Evolutionary conservation across 192 early-diverging fungal species (phyloP).

Genomic region (Powellomyces hirtus): DNA sequence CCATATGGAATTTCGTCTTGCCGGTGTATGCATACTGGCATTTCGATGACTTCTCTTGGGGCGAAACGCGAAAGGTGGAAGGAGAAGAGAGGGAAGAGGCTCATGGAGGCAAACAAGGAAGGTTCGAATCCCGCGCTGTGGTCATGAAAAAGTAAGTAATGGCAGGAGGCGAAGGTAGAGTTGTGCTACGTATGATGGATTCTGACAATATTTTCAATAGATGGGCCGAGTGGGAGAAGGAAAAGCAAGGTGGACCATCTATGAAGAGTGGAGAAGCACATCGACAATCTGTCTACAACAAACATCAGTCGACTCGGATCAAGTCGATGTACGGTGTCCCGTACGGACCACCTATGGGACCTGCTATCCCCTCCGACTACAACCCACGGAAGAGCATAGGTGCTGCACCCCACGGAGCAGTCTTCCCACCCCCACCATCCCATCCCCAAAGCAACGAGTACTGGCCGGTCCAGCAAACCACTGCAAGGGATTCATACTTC

Average conservation of each 20-base stretch:
- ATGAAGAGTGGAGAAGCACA: background rate
- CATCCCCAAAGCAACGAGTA: background rate
- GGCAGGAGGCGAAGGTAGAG: too few relatives aligned
- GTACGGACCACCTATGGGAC: background rate
- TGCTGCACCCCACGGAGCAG: background rate
- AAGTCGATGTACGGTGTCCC: background rate
- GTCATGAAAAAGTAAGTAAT: constrained; percentile 11
- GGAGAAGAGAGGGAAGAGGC: constrained; percentile 71
- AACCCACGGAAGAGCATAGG: background rate
- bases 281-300: too few relatives aligned
- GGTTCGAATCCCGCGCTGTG: constrained; percentile 16
- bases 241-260: background rate
- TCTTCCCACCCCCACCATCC: background rate
- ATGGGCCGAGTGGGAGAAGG: constrained; percentile 28
- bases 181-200: too few relatives aligned
- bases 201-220: background rate
- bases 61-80: constrained; percentile 90
- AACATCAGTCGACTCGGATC: background rate
- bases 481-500: background rate
- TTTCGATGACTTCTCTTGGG: constrained; percentile 81
- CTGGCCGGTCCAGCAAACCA: background rate
- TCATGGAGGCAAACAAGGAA: constrained; percentile 50
- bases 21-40: constrained; percentile 97
- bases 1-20: constrained; percentile 80
- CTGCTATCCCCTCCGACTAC: background rate